Base-by-base conservation (phyloP, 2,329 filamentous ascomycete species). In the Dactylonectria macrodidyma region DNA sequence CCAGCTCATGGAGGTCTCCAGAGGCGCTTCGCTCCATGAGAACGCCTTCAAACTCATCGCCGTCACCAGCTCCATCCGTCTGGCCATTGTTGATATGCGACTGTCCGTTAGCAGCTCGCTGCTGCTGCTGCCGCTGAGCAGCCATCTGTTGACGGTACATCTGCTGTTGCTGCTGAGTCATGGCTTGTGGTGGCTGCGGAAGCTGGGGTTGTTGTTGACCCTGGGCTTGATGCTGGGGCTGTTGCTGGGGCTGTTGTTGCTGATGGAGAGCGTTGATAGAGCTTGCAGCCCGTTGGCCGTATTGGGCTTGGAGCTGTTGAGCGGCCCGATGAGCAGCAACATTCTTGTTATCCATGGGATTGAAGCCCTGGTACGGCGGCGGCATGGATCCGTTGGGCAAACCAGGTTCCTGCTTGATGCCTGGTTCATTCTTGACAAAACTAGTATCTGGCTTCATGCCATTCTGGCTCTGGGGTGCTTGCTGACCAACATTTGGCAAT, bases 61-160 rank as follows among this genome's bases (percentile, higher is more conserved):
- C 86, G 69, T 91, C 92, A 55, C 81, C 85, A 36, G 92, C 84
- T 58, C 95, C 95, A 77, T 98, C 95, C 14, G 92, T 92, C 79
- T 98, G 86, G 70, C 78, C 83, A 78, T 84, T 87, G 60, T 70
- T 71, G 11, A 80, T 65, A 56, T 77, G 71, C 16, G 69, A 54
- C 34, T 75, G 63, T 64, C 77, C 69, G 75, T 77, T 71, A 70
- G 77, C 77, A 74, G 76, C 78, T 81, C 71, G 77, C 47, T 80
- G 78, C 58, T 80, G 80, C 55, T 81, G 77, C 59, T 81, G 78
- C 60, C 71, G 73, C 57, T 52, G 41, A 44, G 41, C 41, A 36
- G 71, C 70, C 67, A 72, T 75, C 65, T 75, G 76, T 50, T 76
- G 80, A 59, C 79, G 77, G 66, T 80, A 79, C 55, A 77, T 70